Evolutionary conservation across 176 grass and related monocot genomes (phyloP).

Genomic region (Tillandsia fasciculata): DNA sequence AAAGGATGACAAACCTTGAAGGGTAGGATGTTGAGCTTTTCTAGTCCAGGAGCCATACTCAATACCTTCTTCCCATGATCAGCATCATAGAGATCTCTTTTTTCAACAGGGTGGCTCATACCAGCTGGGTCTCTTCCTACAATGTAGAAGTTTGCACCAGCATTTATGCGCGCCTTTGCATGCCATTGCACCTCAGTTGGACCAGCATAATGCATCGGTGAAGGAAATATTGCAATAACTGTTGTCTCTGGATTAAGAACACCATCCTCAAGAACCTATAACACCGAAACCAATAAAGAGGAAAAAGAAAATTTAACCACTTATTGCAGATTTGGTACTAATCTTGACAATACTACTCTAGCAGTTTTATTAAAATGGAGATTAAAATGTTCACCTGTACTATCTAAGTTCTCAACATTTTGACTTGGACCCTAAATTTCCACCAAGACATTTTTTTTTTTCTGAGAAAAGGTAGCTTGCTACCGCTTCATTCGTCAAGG

Average conservation of each 20-base stretch:
- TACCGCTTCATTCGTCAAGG: no score
- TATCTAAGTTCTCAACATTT: no score
- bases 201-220: slow-evolving; percentile 97
- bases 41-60: slow-evolving; percentile 90
- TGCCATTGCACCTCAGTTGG: slow-evolving; percentile 99
- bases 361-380: no score
- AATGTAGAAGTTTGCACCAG: slow-evolving; percentile 98
- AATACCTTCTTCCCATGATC: slow-evolving; percentile 95
- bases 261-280: slow-evolving; percentile 93
- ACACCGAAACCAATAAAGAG: background rate
- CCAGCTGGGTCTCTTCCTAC: slow-evolving; percentile 96
- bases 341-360: no score
- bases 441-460: no score
- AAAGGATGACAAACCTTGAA: slow-evolving; percentile 59
- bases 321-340: background rate
- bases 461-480: no score
- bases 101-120: slow-evolving; percentile 68
- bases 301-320: background rate
- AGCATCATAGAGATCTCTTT: slow-evolving; percentile 94
- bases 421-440: no score
- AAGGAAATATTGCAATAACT: slow-evolving; percentile 89
- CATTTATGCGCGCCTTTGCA: slow-evolving; percentile 93
- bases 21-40: slow-evolving; percentile 91
- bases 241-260: slow-evolving; percentile 94
- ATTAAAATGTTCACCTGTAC: no score